Percentiles rank a stretch among this genome's conserved stretches.
These are phyloP conservation scores for Pyrenochaeta sp. DNA, from an alignment of 2,329 filamentous ascomycete species.

Conservation along the genomic window DNA sequence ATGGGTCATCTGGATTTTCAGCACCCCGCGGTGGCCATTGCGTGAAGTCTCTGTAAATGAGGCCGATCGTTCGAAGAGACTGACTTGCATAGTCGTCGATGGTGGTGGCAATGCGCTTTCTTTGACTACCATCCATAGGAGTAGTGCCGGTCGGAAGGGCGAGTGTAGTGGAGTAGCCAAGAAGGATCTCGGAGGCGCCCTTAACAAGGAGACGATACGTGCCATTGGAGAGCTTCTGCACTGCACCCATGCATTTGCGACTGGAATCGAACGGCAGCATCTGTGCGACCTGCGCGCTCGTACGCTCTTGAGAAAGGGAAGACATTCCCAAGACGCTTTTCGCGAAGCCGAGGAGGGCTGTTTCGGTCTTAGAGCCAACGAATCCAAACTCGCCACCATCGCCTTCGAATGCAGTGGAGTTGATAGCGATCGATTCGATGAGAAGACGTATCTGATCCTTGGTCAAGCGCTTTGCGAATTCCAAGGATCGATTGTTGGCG, in stretches of 20 bases:
- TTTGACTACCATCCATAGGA: constrained; percentile 64
- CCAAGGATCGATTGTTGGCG: constrained; percentile 48
- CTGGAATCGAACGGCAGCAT: constrained; percentile 68
- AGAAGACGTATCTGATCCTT: constrained; percentile 54
- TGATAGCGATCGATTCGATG: constrained; percentile 61
- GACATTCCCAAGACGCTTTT: constrained; percentile 71
- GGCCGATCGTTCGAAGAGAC: constrained; percentile 82
- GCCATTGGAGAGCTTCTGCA: constrained; percentile 63
- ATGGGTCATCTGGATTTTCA: constrained; percentile 65
- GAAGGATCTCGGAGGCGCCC: constrained; percentile 61
- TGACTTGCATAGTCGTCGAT: constrained; percentile 75
- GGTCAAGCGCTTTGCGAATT: constrained; percentile 54
- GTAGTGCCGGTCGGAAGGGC: constrained; percentile 8
- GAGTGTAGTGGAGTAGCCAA: constrained; percentile 58
- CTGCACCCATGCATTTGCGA: constrained; percentile 75
- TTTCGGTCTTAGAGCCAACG: constrained; percentile 80
- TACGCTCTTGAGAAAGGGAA: constrained; percentile 66
- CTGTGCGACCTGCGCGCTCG: constrained; percentile 66
- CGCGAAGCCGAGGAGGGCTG: constrained; percentile 74
- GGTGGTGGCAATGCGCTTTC: constrained; percentile 60
- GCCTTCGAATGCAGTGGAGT: constrained; percentile 53
- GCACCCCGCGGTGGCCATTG: constrained; percentile 74
- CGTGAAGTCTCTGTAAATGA: constrained; percentile 85
- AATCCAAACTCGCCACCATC: constrained; percentile 59
- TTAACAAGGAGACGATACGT: constrained; percentile 65